Conservation (phyloP, 257 asterid species). For the Echites panduratus region DNA sequence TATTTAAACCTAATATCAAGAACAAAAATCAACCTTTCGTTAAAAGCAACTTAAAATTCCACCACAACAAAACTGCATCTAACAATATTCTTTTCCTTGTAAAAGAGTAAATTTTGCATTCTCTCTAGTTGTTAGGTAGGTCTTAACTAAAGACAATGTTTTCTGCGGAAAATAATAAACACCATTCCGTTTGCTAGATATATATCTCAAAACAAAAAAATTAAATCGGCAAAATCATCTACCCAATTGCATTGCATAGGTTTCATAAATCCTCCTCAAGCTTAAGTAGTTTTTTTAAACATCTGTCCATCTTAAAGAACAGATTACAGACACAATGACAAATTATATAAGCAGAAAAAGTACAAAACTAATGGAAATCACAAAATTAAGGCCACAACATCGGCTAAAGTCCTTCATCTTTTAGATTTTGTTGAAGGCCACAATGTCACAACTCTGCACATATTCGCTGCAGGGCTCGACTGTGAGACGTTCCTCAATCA, state of each 20-base stretch:
- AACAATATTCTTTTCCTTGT: no score
- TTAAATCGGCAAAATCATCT: neutral
- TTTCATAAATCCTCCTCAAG: neutral
- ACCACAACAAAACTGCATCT: no score
- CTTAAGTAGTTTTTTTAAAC: neutral
- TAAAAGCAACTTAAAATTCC: no score
- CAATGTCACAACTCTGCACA: conserved; percentile 52
- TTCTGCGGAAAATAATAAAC: no score
- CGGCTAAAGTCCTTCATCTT: conserved; percentile 3
- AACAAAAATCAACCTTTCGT: no score
- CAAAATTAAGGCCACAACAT: conserved; percentile 25
- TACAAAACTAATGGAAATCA: conserved; percentile 8
- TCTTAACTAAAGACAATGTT: no score
- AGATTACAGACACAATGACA: neutral
- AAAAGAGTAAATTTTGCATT: no score
- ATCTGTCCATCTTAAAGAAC: neutral
- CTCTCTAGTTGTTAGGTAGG: no score
- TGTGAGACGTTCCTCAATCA: conserved; percentile 42
- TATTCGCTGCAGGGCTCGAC: conserved; percentile 40
- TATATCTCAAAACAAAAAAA: neutral
- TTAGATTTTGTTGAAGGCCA: conserved; percentile 54
- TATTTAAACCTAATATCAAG: no score
- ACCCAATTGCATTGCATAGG: no score
- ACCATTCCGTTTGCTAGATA: neutral
- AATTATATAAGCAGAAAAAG: neutral